Conservation (phyloP, 164 flowering plant genomes). For the Litsea cubeba region DNA sequence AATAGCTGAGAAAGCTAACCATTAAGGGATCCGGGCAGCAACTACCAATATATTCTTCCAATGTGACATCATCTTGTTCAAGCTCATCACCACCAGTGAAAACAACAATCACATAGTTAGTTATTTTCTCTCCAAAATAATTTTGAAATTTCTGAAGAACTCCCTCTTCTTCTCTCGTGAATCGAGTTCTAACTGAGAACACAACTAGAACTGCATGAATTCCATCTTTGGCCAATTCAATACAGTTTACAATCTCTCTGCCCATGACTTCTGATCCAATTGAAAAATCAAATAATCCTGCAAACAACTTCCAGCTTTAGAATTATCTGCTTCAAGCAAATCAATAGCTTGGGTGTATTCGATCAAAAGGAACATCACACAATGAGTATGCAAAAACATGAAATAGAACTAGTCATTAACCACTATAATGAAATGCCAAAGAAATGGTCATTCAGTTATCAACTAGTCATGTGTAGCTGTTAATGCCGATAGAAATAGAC, state of each 20-base stretch:
- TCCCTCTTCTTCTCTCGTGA: constrained; percentile 71
- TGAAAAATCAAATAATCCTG: constrained; percentile 81
- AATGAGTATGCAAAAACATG: no score
- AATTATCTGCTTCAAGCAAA: background rate
- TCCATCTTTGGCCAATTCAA: constrained; percentile 80
- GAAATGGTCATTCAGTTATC: no score
- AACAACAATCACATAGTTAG: constrained; percentile 76
- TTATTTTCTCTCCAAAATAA: constrained; percentile 66
- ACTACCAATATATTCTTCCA: constrained; percentile 64
- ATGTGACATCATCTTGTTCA: constrained; percentile 62
- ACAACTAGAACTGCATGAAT: constrained; percentile 84
- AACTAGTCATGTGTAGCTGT: no score
- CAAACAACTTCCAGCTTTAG: constrained; percentile 1
- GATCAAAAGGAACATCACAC: no score
- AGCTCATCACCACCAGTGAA: constrained; percentile 88
- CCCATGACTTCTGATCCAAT: constrained; percentile 50
- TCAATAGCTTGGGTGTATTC: background rate
- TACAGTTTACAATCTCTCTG: constrained; percentile 72
- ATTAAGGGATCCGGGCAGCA: constrained; percentile 57
- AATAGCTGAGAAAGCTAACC: constrained; percentile 29
- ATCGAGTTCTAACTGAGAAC: constrained; percentile 40
- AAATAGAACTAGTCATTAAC: no score
- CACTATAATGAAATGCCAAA: no score
- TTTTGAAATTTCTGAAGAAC: constrained; percentile 54
- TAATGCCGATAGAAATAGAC: no score